Base-by-base conservation (phyloP, 2,329 filamentous ascomycete species). In the Stemphylium vesicarium region DNA sequence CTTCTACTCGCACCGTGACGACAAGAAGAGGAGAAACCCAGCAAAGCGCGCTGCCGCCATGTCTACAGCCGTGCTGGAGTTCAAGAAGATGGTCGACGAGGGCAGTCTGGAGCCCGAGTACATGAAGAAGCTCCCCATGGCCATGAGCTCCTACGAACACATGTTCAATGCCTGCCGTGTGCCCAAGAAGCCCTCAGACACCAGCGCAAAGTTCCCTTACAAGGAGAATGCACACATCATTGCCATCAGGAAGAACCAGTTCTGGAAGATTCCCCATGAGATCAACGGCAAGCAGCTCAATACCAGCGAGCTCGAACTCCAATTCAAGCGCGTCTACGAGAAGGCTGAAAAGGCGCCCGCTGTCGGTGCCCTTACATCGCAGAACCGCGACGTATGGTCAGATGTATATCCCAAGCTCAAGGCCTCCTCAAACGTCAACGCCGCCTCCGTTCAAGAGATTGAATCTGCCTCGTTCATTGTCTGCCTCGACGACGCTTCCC, bases 1-100 rank as follows among this genome's bases (percentile, higher is more conserved):
- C 85, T 99, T 99, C 81, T 99, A 99, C 82, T 97, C 93, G 50
- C 94, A 98, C 81, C 87, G 92, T 65, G 95, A 99, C 78, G 96
- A 99, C 78, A 88, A 91, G 66, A 85, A 88, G 73, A 87, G 94
- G 64, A 88, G 92, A 60, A 87, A 97, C 76, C 95, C 95, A 0
- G 88, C 90, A 60, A 96, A 96, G 84, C 90, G 95, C 61, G 95
- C 95, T 3, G 95, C 95, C 4, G 93, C 94, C 62, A 89, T 99
- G 63, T 88, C 91, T 1, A 92, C 90, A 1, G 89, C 91, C 7
- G 89, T 87, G 1, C 84, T 99, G 35, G 92, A 96, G 74, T 99
- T 99, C 84, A 96, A 97, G 85, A 90, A 88, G 77, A 87, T 92
- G 79, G 94, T 98, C 16, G 94, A 97, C 73, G 76, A 77, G 38